Evolutionary conservation across 2,329 filamentous ascomycete genomes (phyloP), one percentile per base, ranked within the genome.

Genomic region (Pyricularia sp.): DNA sequence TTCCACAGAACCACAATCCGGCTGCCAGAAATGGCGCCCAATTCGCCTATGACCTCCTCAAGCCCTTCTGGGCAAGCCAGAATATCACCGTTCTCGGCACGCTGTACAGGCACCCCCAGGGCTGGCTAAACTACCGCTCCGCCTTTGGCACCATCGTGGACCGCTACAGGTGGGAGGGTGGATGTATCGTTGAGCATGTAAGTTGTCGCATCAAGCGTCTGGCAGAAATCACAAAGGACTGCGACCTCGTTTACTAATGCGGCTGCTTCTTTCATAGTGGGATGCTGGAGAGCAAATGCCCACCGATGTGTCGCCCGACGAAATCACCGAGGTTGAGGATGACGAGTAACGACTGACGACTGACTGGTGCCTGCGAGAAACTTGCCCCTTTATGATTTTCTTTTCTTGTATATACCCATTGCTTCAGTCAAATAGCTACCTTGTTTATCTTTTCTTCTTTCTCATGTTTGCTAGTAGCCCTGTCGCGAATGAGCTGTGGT

Each of bases 151-250:
- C 71, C 65, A 71, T 74, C 17, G 73, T 75, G 11, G 73, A 74
- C 67, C 71, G 73, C 10, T 75, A 69, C 61, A 71, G 73, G 3
- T 75, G 73, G 73, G 72, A 74, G 42, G 72, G 71, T 55, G 73
- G 73, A 4, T 75, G 73, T 59, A 75, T 75, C 30, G 71, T 70
- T 20, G 73, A 75, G 64, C 73, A 75, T 31, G 73, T 73, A 71
- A 9, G 72, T 73, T 58, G 50, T 28, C 10, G 20, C 36, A 36
- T 36, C 33, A 36, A 36, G 12, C 26, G n/a, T 66, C 55, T 61
- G 14, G 3, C 11, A 4, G 23, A 12, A 23, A 58, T 25, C 36
- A 50, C 17, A 12, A 31, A 23, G 66, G 26, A 61, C 7, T n/a
- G 3, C 14, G 6, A 50, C 17, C 20, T 50, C 12, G 14, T 28